Evolutionary conservation across 208 protist genomes (phyloP).

Genomic region (Leishmania aethiopica): DNA sequence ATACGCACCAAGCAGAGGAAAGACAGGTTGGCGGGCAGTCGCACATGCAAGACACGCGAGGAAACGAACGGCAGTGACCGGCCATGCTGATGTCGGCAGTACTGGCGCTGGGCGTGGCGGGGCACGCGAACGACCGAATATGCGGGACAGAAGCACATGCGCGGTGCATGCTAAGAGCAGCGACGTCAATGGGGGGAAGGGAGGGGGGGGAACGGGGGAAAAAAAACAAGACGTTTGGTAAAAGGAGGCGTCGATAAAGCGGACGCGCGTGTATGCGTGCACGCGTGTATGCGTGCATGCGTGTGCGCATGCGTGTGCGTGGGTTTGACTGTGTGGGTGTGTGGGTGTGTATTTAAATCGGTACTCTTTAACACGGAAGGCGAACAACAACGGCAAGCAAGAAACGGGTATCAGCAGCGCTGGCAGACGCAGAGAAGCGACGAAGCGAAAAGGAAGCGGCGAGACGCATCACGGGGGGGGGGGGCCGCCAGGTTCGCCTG

Average conservation of each 20-base stretch:
- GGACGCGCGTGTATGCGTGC: background rate
- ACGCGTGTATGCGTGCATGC: background rate
- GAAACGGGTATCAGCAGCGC: background rate
- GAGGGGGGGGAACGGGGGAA: too few relatives aligned
- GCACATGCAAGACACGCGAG: background rate
- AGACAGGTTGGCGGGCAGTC: background rate
- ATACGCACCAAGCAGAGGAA: background rate
- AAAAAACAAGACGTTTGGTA: background rate
- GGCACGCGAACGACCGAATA: too few relatives aligned
- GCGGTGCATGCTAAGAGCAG: too few relatives aligned
- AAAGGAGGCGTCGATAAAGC: background rate
- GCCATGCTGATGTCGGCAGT: background rate
- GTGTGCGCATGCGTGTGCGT: background rate
- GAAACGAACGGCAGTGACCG: background rate
- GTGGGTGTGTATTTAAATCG: background rate
- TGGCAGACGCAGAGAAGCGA: background rate
- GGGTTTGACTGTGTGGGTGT: too few relatives aligned
- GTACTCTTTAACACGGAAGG: background rate
- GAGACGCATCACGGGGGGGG: too few relatives aligned
- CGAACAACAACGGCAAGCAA: background rate
- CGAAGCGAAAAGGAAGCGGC: background rate
- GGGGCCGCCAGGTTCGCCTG: too few relatives aligned
- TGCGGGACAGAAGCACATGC: too few relatives aligned
- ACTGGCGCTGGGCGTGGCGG: too few relatives aligned
- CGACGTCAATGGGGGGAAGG: too few relatives aligned